A percentile compares a stretch with the other conserved stretches of the same genome.
Evolutionary conservation across 345 rosid species (phyloP).

Genomic region (Excoecaria cochinchinensis): DNA sequence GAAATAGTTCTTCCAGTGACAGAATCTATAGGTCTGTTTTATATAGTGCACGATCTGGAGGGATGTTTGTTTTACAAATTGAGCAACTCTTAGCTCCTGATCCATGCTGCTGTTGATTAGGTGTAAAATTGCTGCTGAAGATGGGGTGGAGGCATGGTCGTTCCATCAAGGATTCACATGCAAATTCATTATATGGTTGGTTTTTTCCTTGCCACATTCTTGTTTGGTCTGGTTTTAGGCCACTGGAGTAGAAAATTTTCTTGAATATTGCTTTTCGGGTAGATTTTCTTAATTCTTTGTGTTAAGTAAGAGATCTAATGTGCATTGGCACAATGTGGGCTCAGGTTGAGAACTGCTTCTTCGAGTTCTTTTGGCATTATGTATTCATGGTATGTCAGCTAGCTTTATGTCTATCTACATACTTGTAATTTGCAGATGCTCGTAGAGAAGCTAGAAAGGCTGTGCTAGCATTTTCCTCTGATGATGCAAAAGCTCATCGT

Average conservation of each 20-base stretch:
- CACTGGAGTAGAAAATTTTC: background rate
- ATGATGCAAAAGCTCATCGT: constrained; percentile 42
- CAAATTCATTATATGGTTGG: constrained; percentile 55
- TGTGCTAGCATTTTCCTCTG: constrained; percentile 75
- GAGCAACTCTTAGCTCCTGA: constrained; percentile 14
- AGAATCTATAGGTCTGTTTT: constrained; percentile 84
- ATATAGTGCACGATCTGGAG: background rate
- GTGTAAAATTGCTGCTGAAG: constrained; percentile 78
- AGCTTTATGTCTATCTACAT: background rate
- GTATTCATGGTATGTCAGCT: background rate
- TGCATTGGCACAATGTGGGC: background rate
- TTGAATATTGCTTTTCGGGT: background rate
- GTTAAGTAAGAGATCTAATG: background rate
- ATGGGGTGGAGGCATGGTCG: constrained; percentile 97
- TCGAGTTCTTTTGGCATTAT: background rate
- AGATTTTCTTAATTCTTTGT: background rate
- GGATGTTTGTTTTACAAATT: background rate
- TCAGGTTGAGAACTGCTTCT: background rate
- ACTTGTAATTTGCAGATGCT: constrained; percentile 50
- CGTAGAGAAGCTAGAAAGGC: constrained; percentile 98
- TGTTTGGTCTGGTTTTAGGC: background rate
- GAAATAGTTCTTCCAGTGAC: constrained; percentile 82
- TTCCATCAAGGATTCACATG: constrained; percentile 68
- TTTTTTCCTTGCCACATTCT: constrained; percentile 9
- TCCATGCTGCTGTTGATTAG: constrained; percentile 38